Evolutionary conservation across 164 flowering plant genomes (phyloP), one percentile per base, ranked within the genome.

Genomic region (Akebia trifoliata): DNA sequence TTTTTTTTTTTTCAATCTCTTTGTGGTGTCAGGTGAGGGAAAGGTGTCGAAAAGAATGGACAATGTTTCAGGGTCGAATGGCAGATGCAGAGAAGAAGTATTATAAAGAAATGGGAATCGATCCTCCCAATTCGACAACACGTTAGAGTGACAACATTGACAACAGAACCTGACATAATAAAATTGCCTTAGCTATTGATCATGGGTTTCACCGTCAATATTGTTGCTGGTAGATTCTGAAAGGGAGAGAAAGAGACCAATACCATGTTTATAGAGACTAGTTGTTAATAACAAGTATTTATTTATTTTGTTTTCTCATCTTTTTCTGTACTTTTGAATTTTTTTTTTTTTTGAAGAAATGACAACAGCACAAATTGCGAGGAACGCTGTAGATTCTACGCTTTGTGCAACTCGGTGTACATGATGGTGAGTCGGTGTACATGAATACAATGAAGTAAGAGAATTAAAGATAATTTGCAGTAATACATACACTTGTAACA

Each of bases 31-130:
- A 90, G 97, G 97, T 90, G 60, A 79, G 93, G 62, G 83, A 78
- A 22, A 87, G 97, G 75, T 90, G 97, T 64, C 71, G 66, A 63
- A 79, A 63, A 57, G 97, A 90, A 70, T 90, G 97, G 97, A 57
- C 69, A 31, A 79, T 76, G 75, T 90, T 90, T 57, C 90, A 81
- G 58, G 78, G 70, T 29, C 77, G 97, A 42, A 26, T 90, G 72
- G 48, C 61, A 1, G 54, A 53, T 44, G 95, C 95, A 53, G 95
- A 87, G 66, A 79, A 61, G 57, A 68, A 76, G 3, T 85, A 90
- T 57, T 81, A 45, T 34, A 60, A 51, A 54, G 65, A 78, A 14
- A 62, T 70, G 74, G 78, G 78, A 54, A 64, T 78, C 20, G 64
- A 68, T 55, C 74, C 75, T 17, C 66, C 81, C 21, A 81, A 80